Evolutionary conservation across 768 basidiomycete species (phyloP), one percentile per base, ranked within the genome.

Genomic region (Pleurotus tuber-regium): DNA sequence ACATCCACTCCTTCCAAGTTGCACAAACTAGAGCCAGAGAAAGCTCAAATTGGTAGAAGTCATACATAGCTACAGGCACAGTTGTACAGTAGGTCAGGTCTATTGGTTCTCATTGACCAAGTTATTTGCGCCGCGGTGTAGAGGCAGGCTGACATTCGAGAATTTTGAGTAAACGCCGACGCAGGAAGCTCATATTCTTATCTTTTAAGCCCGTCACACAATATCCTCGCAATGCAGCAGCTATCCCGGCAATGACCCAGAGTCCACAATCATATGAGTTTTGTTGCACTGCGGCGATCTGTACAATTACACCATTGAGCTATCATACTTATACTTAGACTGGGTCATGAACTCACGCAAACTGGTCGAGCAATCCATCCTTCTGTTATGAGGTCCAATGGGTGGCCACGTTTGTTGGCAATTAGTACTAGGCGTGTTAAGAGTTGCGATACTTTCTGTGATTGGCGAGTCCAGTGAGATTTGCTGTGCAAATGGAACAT

Each of bases 161-260:
- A n/a, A n/a, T n/a, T n/a, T n/a, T n/a, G n/a, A n/a, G n/a, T n/a
- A n/a, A n/a, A n/a, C n/a, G n/a, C n/a, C n/a, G n/a, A n/a, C n/a
- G n/a, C n/a, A n/a, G n/a, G n/a, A n/a, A n/a, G n/a, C n/a, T n/a
- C n/a, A n/a, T n/a, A n/a, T n/a, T n/a, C n/a, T n/a, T n/a, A n/a
- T n/a, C n/a, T n/a, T n/a, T n/a, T n/a, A n/a, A n/a, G 2, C 47
- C 29, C 1, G 58, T 51, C 11, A 40, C 8, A 24, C 54, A 26
- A 35, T 39, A 49, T 1, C 61, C 63, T 11, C 55, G 54, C 5
- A 63, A 23, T 16, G 61, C 49, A 4, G 63, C 58, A 6, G 50
- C 60, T n/a, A 64, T 60, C 35, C 43, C 35, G 16, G 59, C 57
- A 26, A 62, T 39, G 5, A 63, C 57, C 62, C 61, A 63, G 1